A percentile compares a stretch with the other conserved stretches of the same genome.
phyloP scores from a whole-genome alignment of 495 filamentous ascomycete genomes.

The Extremus antarcticus region DNA sequence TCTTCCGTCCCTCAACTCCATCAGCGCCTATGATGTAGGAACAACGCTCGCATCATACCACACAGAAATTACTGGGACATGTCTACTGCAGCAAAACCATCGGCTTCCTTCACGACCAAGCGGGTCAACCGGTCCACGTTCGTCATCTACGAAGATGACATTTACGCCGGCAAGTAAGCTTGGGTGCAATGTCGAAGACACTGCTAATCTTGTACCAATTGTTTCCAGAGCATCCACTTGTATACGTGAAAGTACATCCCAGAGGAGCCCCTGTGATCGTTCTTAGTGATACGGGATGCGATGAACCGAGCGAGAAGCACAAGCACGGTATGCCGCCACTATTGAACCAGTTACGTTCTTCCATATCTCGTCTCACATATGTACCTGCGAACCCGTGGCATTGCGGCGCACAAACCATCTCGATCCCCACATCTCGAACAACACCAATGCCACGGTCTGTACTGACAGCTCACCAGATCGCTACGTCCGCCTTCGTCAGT shows the following conservation, averaged over 20 bases:
- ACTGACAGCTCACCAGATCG: slow-evolving; percentile 1
- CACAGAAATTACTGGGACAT: not conserved
- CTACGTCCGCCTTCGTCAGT: slow-evolving; percentile 23
- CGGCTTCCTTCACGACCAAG: slow-evolving; percentile 25
- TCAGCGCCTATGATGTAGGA: too few species aligned
- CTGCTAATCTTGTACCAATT: too few species aligned
- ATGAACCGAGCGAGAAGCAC: slow-evolving; percentile 18
- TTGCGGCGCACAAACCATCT: too few species aligned
- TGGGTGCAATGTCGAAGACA: too few species aligned
- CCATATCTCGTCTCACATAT: not conserved
- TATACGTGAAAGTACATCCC: slow-evolving; percentile 32
- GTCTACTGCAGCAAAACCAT: not conserved
- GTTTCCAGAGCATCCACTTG: slow-evolving; percentile 35
- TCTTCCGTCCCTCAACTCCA: too few species aligned
- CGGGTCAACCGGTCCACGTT: slow-evolving; percentile 31
- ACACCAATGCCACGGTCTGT: too few species aligned
- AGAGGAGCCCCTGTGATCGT: slow-evolving; percentile 25
- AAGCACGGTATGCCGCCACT: slow-evolving; percentile 4
- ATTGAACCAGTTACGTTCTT: too few species aligned
- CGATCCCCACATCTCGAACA: too few species aligned
- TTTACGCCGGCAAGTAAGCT: too few species aligned
- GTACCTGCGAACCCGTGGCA: too few species aligned
- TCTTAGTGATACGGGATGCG: slow-evolving; percentile 31
- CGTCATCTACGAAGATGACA: slow-evolving; percentile 31
- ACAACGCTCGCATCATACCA: too few species aligned